Evolutionary conservation across 345 rosid species (phyloP), one percentile per base, ranked within the genome.

Genomic region (Luvunga scandens): DNA sequence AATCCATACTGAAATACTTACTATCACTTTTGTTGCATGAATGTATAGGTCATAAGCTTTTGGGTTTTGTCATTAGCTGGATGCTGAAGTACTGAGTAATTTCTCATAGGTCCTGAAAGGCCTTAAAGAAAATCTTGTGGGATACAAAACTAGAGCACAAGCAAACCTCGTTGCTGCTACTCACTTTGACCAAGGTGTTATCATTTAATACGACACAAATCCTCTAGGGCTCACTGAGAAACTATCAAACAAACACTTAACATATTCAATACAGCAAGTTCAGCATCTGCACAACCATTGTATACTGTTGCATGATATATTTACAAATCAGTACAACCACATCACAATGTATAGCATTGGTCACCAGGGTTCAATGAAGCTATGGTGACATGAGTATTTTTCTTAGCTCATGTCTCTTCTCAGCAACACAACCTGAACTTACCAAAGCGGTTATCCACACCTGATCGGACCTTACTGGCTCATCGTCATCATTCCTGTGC

Each of bases 401-500:
- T 78, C 92, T 81, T 25, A 74, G 81, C 53, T 80, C 89, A 67
- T 78, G 75, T 9, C 76, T 75, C 86, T 77, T 85, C 77, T 73
- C 83, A 28, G 84, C 81, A 65, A 83, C 73, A 79, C 99, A 96
- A 66, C 88, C 91, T 0, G 97, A 86, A 75, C 84, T 83, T 31
- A 66, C 67, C 84, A 94, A 81, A 71, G 99, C 92, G 68, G 88
- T 87, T 86, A 96, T 87, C 99, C 98, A 92, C 36, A 89, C 91
- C 65, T 90, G 84, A 80, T 96, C 99, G 2, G 98, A 94, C 78
- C 81, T 90, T 61, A 86, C 90, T 4, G 98, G 93, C 79, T 94
- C 98, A 53, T 96, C 99, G 18, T 96, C 99, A 60, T 96, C 99
- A 48, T 96, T 96, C 85, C 99, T 84, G 79, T 94, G 98, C 99